Percentiles rank a stretch among this genome's conserved stretches.
phyloP scores from a whole-genome alignment of 768 basidiomycete genomes.

The Tephrocybe sp. region DNA sequence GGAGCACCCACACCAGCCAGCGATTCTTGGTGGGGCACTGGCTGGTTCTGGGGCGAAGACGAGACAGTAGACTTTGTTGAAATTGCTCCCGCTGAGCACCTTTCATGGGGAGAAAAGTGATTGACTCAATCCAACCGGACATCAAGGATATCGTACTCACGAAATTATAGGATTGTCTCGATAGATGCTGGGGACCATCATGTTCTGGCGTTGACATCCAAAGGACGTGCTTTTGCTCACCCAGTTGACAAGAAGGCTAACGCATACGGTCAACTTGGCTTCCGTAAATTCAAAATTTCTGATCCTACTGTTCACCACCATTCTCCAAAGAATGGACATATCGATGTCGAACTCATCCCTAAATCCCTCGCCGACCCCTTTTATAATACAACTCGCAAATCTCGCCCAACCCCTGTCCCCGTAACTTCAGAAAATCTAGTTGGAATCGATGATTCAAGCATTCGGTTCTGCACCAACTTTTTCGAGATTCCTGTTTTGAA shows the following conservation, averaged over 20 bases:
- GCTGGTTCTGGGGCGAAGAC: conserved; percentile 57
- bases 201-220: conserved; percentile 67
- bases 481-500: conserved; percentile 76
- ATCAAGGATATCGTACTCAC: background rate
- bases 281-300: conserved; percentile 58
- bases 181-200: conserved; percentile 75
- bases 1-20: conserved; percentile 41
- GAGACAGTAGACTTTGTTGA: conserved; percentile 56
- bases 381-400: conserved; percentile 41
- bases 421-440: conserved; percentile 30
- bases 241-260: conserved; percentile 77
- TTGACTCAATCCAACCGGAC: conserved; percentile 15
- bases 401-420: conserved; percentile 28
- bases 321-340: conserved; percentile 26
- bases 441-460: conserved; percentile 36
- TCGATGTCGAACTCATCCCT: conserved; percentile 55
- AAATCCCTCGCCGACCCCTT: conserved; percentile 52
- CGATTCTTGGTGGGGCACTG: conserved; percentile 57
- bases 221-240: conserved; percentile 75
- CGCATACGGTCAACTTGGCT: conserved; percentile 78
- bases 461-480: conserved; percentile 65
- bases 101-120: conserved; percentile 69
- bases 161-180: conserved; percentile 54
- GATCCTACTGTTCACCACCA: conserved; percentile 28
- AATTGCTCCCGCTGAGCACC: conserved; percentile 51